Base-by-base conservation (phyloP, 805 yeast species). In the Ogataea trehalophila region DNA sequence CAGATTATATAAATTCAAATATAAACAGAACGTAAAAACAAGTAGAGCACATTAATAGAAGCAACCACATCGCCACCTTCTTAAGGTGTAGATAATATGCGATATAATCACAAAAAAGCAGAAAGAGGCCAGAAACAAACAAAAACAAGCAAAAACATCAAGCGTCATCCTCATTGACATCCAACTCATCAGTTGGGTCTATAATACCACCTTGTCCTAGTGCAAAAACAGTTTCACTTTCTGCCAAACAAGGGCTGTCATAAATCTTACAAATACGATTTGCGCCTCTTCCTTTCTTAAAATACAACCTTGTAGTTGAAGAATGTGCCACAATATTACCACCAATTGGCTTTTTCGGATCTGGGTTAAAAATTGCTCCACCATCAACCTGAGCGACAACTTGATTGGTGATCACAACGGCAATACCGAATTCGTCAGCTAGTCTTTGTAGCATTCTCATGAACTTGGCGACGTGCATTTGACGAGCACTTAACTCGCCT, bases 241-340 rank as follows among this genome's bases (percentile, higher is more conserved):
- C 98, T 0, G 99, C 97, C 50, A 94, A 73, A 61, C 97, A 91
- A 3, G 99, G 99, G 51, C 97, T 88, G 65, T 94, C 99, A 58
- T 88, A 90, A 41, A 94, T 87, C 67, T 89, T 90, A 71, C 98
- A 94, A 23, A 88, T 83, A 74, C 99, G 84, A 61, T 87, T 91
- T 56, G 89, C 95, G 16, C 86, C 97, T 59, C 84, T 81, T 45
- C 96, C 97, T 70, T 94, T 94, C 62, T 85, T 86, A 66, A 94
- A 83, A 46, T 87, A 85, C 49, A 94, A 75, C 60, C 99, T 79
- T 2, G 99, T 94, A 6, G 98, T 92, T 2, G 97, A 90, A 17
- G 96, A 83, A 66, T 94, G 99, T 0, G 98, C 99, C 65, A 94
- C 85, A 58, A 94, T 94, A 62, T 94, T 92, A 59, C 99, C 99